A percentile compares a stretch with the other conserved stretches of the same genome.
phyloP scores from a whole-genome alignment of 140 eudicot species.

The Oenanthe javanica region DNA sequence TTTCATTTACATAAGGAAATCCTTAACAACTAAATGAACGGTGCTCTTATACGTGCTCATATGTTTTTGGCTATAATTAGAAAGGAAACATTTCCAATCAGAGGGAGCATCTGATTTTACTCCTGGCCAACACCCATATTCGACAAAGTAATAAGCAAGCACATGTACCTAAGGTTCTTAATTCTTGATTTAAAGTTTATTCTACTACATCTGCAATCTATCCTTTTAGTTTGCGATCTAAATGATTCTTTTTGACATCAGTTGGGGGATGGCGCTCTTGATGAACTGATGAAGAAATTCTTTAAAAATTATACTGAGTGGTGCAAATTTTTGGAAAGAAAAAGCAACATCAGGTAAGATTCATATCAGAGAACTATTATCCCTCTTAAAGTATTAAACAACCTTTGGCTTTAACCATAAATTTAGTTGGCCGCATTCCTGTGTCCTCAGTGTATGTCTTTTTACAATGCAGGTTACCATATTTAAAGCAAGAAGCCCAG shows the following conservation, averaged over 20 bases:
- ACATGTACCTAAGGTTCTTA: constrained; percentile 44
- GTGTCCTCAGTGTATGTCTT: constrained; percentile 7
- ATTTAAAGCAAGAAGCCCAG: constrained; percentile 79
- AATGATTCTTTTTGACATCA: constrained; percentile 23
- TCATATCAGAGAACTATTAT: background rate
- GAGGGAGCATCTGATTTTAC: constrained; percentile 90
- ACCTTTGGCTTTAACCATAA: background rate
- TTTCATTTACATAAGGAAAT: background rate
- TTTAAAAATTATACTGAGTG: constrained; percentile 89
- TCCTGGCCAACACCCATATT: constrained; percentile 73
- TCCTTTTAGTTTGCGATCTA: background rate
- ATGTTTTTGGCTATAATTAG: constrained; percentile 29
- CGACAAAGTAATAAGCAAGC: constrained; percentile 49
- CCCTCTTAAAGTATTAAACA: background rate
- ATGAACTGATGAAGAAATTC: constrained; percentile 83
- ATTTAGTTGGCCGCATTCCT: background rate
- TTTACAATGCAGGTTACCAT: constrained; percentile 57
- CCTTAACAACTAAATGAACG: background rate
- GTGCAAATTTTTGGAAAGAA: constrained; percentile 84
- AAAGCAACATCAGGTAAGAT: constrained; percentile 63
- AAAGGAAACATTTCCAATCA: constrained; percentile 87
- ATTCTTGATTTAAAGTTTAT: background rate
- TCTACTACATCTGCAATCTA: background rate
- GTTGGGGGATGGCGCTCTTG: constrained; percentile 81
- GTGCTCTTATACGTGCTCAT: background rate